Base-by-base conservation (phyloP, 148 eudicot species). In the Gaultheria prostrata region DNA sequence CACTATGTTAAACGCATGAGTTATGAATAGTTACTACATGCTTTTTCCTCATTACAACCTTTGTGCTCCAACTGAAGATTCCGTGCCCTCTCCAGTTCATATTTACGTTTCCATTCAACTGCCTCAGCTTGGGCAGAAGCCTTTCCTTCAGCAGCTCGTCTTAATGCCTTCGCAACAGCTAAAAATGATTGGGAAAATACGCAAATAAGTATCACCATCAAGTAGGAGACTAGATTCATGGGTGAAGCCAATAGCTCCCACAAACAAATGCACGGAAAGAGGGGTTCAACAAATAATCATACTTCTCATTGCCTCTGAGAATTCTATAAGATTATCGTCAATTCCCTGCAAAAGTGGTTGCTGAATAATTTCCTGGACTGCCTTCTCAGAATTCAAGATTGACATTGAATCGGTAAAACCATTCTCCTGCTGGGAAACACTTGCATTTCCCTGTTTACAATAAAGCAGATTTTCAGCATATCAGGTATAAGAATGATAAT, bases 71-170 rank as follows among this genome's bases (percentile, higher is more conserved):
- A 84, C 87, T 84, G 93, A 88, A 88, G 81, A 75, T 92, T 94
- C 79, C 89, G 91, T 61, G 89, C 87, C 88, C 88, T 93, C 89
- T 94, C 99, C 81, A 94, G 86, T 87, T 97, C 99, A 89, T 88
- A 97, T 89, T 92, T 97, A 13, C 99, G 97, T 86, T 97, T 97
- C 99, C 99, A 97, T 84, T 97, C 99, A 87, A 90, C 90, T 77
- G 98, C 99, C 86, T 97, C 99, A 74, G 95, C 93, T 88, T 92
- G 97, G 83, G 98, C 99, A 84, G 95, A 89, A 80, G 99, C 98
- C 89, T 97, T 97, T 35, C 95, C 99, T 91, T 97, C 99, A 33
- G 94, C 91, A 45, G 89, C 97, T 84, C 89, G 90, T 84, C 95
- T 91, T 59, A 97, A 87, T 79, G 94, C 92, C 92, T 94, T 97